Base-by-base conservation (phyloP, 129 eudicot genomes). In the Apium graveolens region DNA sequence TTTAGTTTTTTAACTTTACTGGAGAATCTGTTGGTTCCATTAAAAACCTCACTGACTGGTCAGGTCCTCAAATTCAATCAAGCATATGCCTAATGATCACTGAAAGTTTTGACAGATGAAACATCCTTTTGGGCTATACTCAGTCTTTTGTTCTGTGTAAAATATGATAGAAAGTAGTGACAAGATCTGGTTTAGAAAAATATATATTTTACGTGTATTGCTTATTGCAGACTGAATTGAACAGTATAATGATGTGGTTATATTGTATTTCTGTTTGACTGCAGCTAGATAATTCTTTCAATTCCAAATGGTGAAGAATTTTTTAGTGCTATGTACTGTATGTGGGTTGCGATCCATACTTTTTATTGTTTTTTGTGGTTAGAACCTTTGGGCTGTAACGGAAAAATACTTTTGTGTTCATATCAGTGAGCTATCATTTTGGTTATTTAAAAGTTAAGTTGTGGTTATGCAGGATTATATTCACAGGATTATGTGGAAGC, bases 221-320 rank as follows among this genome's bases (percentile, higher is more conserved):
- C 24, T 20, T 57, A 21, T 57, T 57, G 68, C 32, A 24, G 27
- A 9, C 29, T 3, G 6, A 24, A 13, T 13, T 21, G 34, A 29
- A 62, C 31, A 11, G 17, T 5, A 11, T 62, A 35, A n/a, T 62
- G 31, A 29, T 62, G 70, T 24, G 70, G 16, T 62, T 10, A 3
- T 62, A 20, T 62, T 5, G 12, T 29, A 16, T 62, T 62, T 62
- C 32, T 62, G 24, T 26, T 41, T 66, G 37, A 79, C 82, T 46
- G 38, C 73, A 35, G 55, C 68, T 41, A 12, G 24, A 8, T 46
- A 39, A 7, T 72, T 73, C 21, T 86, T 84, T 84, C 88, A 95
- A 96, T 96, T 81, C 97, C 96, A 70, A 86, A 92, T 75, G 99
- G 96, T n/a, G 99, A 95, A 86, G 91, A 90, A 70, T 95, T n/a